Evolutionary conservation across 78 protist species (phyloP), one percentile per base, ranked within the genome.

Genomic region (Mastigamoeba balamuthi): DNA sequence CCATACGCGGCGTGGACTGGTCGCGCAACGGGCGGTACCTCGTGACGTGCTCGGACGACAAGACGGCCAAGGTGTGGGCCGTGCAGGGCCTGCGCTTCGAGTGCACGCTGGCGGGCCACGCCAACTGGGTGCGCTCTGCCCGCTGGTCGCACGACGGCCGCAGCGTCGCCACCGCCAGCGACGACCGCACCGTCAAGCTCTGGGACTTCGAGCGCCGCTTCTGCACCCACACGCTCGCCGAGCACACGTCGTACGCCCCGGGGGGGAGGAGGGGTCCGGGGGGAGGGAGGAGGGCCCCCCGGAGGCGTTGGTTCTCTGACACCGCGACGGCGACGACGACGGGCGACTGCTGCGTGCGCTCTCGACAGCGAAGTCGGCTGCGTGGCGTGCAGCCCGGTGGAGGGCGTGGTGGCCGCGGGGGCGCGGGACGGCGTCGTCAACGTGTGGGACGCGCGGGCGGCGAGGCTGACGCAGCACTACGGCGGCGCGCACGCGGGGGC

Each of bases 61-160:
- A 91, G 58, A 75, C 93, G 0, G 69, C 72, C 58, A 93, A 93
- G 76, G 33, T 65, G 41, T 89, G 91, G 91, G 3, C 66, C 3
- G 40, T 84, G 8, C 41, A 78, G 0, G 42, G 66, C 1, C 85
- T 77, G 69, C 40, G 78, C 8, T 87, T 89, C 67, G 3, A 28
- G n/a, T 44, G 0, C 70, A 58, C 93, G 4, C 66, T 89, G 36
- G 0, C 44, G 25, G 96, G 96, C 36, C 97, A 93, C 78, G 66
- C 78, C 40, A 83, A 86, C 80, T 90, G 94, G 94, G 97, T 93
- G 53, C 83, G 95, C 1, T 38, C 74, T 0, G 86, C 87, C 10
- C 23, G 2, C 4, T 75, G 84, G 69, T 39, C 72, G 7, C 90
- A 91, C 0, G 94, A 88, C 48, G 86, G 4, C 73, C 69, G 92